Conservation (phyloP, 108 stramenopile genomes). For the Fragilaria crotonensis region DNA sequence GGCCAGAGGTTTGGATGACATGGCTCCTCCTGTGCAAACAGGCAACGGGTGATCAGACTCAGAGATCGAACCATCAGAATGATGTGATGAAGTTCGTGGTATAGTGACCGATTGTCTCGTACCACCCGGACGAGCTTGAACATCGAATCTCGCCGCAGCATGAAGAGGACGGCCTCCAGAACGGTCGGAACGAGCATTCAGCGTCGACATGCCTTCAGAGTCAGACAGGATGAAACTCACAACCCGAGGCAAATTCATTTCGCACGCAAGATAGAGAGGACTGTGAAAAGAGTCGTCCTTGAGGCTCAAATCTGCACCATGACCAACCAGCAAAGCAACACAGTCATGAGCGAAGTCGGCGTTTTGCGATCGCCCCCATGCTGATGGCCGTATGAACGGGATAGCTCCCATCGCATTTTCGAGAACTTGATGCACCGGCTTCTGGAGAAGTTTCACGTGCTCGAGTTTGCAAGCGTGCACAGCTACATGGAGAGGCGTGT, state of each 20-base stretch:
- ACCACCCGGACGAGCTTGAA: slow-evolving; percentile 6
- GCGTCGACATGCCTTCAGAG: slow-evolving; percentile 46
- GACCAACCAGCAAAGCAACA: slow-evolving; percentile 37
- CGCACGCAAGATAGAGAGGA: slow-evolving; percentile 74
- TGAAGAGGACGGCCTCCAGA: slow-evolving; percentile 72
- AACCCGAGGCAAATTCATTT: slow-evolving; percentile 58
- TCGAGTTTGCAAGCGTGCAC: slow-evolving; percentile 74
- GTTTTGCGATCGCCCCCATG: slow-evolving; percentile 53
- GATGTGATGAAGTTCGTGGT: slow-evolving; percentile 10
- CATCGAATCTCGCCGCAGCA: slow-evolving; percentile 81
- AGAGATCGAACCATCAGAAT: slow-evolving; percentile 27
- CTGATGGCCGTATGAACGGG: slow-evolving; percentile 80
- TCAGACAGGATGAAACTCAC: slow-evolving; percentile 52
- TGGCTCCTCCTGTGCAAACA: slow-evolving; percentile 18
- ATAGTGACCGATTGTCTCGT: slow-evolving; percentile 16
- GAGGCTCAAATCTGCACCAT: slow-evolving; percentile 66
- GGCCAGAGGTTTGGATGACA: slow-evolving; percentile 10
- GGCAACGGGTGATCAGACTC: slow-evolving; percentile 34
- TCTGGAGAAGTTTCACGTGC: slow-evolving; percentile 70
- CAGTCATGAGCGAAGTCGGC: slow-evolving; percentile 70
- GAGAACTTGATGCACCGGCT: slow-evolving; percentile 56
- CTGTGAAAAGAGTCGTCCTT: slow-evolving; percentile 81
- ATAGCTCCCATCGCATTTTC: slow-evolving; percentile 76
- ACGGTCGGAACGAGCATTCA: slow-evolving; percentile 67
- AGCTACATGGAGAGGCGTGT: slow-evolving; percentile 84